Conservation (phyloP, 2,329 filamentous ascomycete genomes). For the Mycosphaerella arachidis region DNA sequence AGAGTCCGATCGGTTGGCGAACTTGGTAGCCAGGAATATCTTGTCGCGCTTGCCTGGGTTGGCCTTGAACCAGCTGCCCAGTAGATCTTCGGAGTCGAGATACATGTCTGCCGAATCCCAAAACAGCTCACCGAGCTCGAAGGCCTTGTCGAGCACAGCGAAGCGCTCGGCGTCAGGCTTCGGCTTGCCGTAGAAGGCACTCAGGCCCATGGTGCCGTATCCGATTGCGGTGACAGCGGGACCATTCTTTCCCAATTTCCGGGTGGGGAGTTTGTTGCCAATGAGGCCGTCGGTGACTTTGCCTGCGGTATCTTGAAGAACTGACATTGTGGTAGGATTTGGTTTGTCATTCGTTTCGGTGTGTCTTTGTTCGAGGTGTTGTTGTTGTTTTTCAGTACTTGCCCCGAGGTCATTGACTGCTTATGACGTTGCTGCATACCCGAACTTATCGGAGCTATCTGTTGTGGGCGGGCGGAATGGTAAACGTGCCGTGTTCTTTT, state of each 20-base stretch:
- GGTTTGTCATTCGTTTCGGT: background rate
- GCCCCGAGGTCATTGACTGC: too few relatives aligned
- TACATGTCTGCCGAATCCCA: conserved; percentile 47
- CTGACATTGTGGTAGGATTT: conserved; percentile 5
- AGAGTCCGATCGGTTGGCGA: conserved; percentile 41
- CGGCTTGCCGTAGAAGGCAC: conserved; percentile 44
- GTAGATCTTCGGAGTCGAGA: conserved; percentile 42
- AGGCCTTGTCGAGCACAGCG: conserved; percentile 48
- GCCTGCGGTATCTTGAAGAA: conserved; percentile 20
- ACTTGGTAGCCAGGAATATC: conserved; percentile 53
- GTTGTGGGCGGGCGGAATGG: too few relatives aligned
- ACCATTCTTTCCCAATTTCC: conserved; percentile 50
- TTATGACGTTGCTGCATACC: too few relatives aligned
- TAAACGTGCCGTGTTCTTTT: too few relatives aligned
- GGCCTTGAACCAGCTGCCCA: conserved; percentile 38
- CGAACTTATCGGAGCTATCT: too few relatives aligned
- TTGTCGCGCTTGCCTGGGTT: conserved; percentile 47
- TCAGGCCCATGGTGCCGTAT: conserved; percentile 49
- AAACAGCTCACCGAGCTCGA: conserved; percentile 48
- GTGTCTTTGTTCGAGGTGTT: background rate
- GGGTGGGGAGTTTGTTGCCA: conserved; percentile 37
- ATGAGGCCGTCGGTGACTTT: conserved; percentile 22
- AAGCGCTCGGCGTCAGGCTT: conserved; percentile 50
- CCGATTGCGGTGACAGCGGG: conserved; percentile 50
- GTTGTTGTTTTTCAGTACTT: background rate